Percentiles rank a stretch among this genome's conserved stretches.
Evolutionary conservation across 169 alveolate genomes (phyloP).

Genomic region (Eimeria necatrix): DNA sequence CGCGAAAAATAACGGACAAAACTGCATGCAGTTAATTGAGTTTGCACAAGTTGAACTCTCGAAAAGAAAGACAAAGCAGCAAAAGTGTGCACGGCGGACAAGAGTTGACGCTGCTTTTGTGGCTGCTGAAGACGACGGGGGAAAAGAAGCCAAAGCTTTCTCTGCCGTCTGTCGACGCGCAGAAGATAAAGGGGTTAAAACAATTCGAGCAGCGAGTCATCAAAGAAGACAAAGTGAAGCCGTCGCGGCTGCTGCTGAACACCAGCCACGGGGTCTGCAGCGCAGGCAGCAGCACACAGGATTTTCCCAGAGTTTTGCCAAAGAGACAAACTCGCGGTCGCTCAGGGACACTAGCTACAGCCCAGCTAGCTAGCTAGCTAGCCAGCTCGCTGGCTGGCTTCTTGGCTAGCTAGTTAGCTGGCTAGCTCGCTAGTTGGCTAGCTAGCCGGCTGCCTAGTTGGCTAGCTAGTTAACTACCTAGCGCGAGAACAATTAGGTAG

Average conservation of each 20-base stretch:
- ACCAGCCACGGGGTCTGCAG: constrained; percentile 29
- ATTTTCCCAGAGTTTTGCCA: no score
- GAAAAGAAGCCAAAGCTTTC: constrained; percentile 58
- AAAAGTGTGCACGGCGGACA: not conserved
- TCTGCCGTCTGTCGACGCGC: constrained; percentile 2
- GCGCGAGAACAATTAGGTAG: not conserved
- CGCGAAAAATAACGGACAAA: no score
- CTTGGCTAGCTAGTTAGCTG: no score
- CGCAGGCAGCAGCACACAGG: no score
- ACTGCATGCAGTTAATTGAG: no score
- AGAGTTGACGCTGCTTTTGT: not conserved
- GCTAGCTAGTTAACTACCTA: constrained; percentile 1
- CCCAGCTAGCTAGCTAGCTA: no score
- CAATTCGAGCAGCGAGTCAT: not conserved
- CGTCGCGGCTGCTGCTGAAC: constrained; percentile 68
- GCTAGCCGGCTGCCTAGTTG: not conserved
- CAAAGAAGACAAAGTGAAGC: constrained; percentile 41
- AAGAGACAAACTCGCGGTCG: no score
- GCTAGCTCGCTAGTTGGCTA: no score
- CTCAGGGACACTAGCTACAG: no score
- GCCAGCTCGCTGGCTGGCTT: no score
- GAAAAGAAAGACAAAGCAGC: not conserved
- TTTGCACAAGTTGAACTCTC: no score
- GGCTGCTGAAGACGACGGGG: not conserved
- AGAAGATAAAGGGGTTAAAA: not conserved